phyloP scores from a whole-genome alignment of 2,329 filamentous ascomycete species.

The Fusarium zealandicum region DNA sequence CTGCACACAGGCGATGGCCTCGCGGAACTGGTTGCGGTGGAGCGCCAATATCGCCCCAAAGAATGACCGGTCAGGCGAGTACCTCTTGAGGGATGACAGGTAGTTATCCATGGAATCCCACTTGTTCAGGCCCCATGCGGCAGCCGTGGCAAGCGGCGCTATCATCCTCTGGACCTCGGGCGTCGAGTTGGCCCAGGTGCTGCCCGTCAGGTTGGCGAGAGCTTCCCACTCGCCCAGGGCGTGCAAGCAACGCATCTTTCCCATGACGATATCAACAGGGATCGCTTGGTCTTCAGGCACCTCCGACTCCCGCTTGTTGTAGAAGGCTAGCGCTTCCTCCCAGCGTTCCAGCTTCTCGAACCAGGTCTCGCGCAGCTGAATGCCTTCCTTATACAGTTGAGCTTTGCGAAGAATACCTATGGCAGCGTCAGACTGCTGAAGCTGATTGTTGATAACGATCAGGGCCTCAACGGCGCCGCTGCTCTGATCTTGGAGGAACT shows the following conservation, averaged over 20 bases:
- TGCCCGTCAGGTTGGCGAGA: constrained; percentile 84
- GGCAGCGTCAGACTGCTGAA: constrained; percentile 97
- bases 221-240: constrained; percentile 97
- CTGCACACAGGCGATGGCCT: constrained; percentile 87
- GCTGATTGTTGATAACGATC: constrained; percentile 99
- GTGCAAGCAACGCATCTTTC: constrained; percentile 98
- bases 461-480: constrained; percentile 94
- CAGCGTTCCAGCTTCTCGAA: constrained; percentile 98
- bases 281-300: constrained; percentile 62
- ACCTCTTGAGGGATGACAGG: constrained; percentile 90
- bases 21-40: constrained; percentile 93
- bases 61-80: constrained; percentile 94
- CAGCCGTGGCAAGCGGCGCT: constrained; percentile 90
- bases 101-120: constrained; percentile 99
- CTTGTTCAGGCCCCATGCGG: constrained; percentile 94
- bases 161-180: constrained; percentile 89
- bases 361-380: constrained; percentile 97
- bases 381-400: constrained; percentile 90
- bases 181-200: constrained; percentile 90
- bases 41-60: constrained; percentile 96
- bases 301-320: constrained; percentile 83
- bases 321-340: constrained; percentile 94
- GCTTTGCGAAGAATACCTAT: constrained; percentile 97
- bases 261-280: constrained; percentile 96
- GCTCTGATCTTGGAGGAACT: constrained; percentile 97